Evolutionary conservation across 164 flowering plant genomes (phyloP), one percentile per base, ranked within the genome.

Genomic region (Taxillus chinensis): DNA sequence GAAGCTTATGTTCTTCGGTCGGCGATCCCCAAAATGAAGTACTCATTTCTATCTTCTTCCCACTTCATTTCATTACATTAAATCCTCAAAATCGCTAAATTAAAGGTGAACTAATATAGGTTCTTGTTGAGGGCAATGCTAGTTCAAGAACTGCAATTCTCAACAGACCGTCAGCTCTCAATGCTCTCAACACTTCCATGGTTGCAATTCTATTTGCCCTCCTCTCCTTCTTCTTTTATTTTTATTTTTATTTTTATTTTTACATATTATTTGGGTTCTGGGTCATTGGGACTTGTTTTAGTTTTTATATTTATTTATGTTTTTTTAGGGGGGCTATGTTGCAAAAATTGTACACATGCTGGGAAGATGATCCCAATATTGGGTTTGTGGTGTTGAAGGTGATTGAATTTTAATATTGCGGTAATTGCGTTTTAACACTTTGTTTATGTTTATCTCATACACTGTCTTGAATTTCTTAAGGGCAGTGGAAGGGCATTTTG

Each of bases 401-500:
- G 74, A 60, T 27, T 52, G 13, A 12, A 48, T n/a, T 5, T 48
- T 14, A 7, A 11, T 7, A 8, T 11, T 48, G 51, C 4, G 51
- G 4, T 48, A 27, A 27, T 27, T 27, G 27, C 2, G 27, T 27
- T 27, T 27, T 27, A 27, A 27, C 27, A 27, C 59, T 11, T 14
- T 12, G 38, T 41, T 40, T 54, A 27, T 3, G 5, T 41, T 48
- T 38, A 10, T 17, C 48, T 62, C 42, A 58, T 5, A 14, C 3
- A 16, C 41, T 4, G 7, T 65, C 58, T 64, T 65, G 57, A 48
- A 58, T 59, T 52, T 62, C 60, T 74, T 62, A 77, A 85, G 90
- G 90, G 90, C 68, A 69, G 77, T 52, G 90, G 86, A 72, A 78
- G 79, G 78, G 90, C 90, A 50, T 85, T 83, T 64, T 78, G 77